phyloP scores from a whole-genome alignment of 2,329 filamentous ascomycete species.

The Fusarium heterosporum region DNA sequence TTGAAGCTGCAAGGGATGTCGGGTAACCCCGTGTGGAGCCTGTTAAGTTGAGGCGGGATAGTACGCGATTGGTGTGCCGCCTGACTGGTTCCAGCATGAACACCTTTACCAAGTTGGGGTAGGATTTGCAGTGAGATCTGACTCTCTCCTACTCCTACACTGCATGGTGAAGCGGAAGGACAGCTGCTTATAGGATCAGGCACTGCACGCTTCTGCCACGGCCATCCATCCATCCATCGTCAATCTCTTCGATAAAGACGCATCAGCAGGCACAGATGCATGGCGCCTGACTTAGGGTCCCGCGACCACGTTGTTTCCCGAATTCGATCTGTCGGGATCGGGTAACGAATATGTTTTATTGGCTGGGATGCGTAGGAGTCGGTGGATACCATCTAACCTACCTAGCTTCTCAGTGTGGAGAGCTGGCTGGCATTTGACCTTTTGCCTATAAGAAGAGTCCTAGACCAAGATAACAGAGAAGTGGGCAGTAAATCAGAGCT shows the following conservation, averaged over 20 bases:
- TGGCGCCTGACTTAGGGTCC: slow-evolving; percentile 35
- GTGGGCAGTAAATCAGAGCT: background rate
- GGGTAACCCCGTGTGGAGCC: slow-evolving; percentile 48
- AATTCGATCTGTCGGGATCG: slow-evolving; percentile 38
- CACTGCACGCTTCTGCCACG: too few species aligned
- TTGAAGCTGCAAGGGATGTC: slow-evolving; percentile 44
- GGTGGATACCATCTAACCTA: slow-evolving; percentile 29
- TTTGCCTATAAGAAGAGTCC: background rate
- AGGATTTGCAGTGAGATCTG: slow-evolving; percentile 44
- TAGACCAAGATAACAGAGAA: background rate
- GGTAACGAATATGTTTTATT: slow-evolving; percentile 21
- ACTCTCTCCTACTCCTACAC: background rate
- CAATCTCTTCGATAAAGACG: slow-evolving; percentile 22
- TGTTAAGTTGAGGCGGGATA: slow-evolving; percentile 43
- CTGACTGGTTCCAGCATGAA: slow-evolving; percentile 47
- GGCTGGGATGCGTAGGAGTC: slow-evolving; percentile 24
- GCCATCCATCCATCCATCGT: background rate
- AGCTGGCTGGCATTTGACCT: background rate
- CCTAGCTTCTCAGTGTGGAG: slow-evolving; percentile 20
- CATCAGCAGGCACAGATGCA: slow-evolving; percentile 36
- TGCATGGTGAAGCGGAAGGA: too few species aligned
- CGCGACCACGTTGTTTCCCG: slow-evolving; percentile 38
- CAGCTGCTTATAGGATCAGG: too few species aligned
- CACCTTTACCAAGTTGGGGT: slow-evolving; percentile 20
- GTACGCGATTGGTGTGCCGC: slow-evolving; percentile 49